Percentiles rank a stretch among this genome's conserved stretches.
Conservation (phyloP, 2,329 filamentous ascomycete species). For the Penicillium capsulatum region DNA sequence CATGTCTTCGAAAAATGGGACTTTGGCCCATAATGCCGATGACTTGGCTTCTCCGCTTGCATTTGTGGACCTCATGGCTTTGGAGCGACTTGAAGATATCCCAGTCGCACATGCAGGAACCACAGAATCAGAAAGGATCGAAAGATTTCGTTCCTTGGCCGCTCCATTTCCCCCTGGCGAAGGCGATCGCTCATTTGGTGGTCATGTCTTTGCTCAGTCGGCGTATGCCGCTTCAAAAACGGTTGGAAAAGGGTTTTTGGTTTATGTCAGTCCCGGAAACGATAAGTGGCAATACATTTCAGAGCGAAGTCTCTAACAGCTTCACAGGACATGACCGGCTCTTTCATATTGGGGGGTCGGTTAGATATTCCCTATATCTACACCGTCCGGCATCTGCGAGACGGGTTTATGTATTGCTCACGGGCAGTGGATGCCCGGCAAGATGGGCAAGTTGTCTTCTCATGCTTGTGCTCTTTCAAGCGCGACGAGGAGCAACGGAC, state of each 20-base stretch:
- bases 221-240: slow-evolving; percentile 56
- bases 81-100: slow-evolving; percentile 25
- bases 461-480: slow-evolving; percentile 52
- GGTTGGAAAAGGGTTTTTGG: slow-evolving; percentile 46
- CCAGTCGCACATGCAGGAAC: slow-evolving; percentile 6
- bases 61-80: slow-evolving; percentile 32
- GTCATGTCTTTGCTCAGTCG: slow-evolving; percentile 56
- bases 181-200: slow-evolving; percentile 48
- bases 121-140: slow-evolving; percentile 25
- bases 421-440: slow-evolving; percentile 52
- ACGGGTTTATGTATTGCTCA: slow-evolving; percentile 51
- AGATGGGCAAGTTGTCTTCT: slow-evolving; percentile 49
- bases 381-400: slow-evolving; percentile 48
- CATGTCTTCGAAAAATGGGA: slow-evolving; percentile 17
- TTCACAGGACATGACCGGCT: slow-evolving; percentile 50
- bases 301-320: not conserved
- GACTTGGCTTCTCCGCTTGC: slow-evolving; percentile 16
- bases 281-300: too few relatives aligned
- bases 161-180: slow-evolving; percentile 42
- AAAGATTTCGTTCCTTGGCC: slow-evolving; percentile 29
- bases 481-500: slow-evolving; percentile 33
- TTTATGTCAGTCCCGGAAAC: slow-evolving; percentile 45
- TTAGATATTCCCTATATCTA: slow-evolving; percentile 50
- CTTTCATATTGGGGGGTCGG: slow-evolving; percentile 49
- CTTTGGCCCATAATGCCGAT: slow-evolving; percentile 5